Evolutionary conservation across 2,329 filamentous ascomycete species (phyloP).

Genomic region (Claviceps fusiformis): DNA sequence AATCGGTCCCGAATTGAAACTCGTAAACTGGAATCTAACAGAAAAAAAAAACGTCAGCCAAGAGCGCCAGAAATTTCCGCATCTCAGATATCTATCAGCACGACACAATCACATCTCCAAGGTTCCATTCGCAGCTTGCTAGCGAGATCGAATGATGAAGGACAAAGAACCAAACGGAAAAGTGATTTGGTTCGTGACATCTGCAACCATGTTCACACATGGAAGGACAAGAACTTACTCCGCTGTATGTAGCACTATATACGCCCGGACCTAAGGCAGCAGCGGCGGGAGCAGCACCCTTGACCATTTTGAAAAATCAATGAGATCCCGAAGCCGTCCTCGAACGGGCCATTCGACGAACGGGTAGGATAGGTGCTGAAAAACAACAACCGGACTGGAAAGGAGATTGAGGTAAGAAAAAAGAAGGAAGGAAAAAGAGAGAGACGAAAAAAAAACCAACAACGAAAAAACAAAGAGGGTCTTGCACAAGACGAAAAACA

Average conservation of each 20-base stretch:
- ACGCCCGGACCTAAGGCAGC: conserved; percentile 32
- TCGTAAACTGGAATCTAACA: conserved; percentile 85
- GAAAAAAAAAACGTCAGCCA: not conserved
- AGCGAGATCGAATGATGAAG: not conserved
- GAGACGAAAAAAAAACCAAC: not conserved
- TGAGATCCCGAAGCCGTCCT: conserved; percentile 1
- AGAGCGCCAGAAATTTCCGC: too few species aligned
- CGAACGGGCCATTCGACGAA: not conserved
- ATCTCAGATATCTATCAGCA: not conserved
- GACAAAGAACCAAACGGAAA: not conserved
- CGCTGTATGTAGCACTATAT: conserved; percentile 57
- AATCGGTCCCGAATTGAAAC: conserved; percentile 68
- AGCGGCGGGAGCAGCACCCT: conserved; percentile 20
- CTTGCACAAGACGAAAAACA: not conserved
- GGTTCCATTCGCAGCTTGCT: not conserved
- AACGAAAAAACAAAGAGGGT: too few species aligned
- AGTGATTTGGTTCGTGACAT: not conserved
- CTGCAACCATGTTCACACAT: not conserved
- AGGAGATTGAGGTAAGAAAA: too few species aligned
- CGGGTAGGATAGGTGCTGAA: not conserved
- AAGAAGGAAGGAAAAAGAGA: not conserved
- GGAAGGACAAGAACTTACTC: conserved; percentile 31
- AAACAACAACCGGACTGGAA: not conserved
- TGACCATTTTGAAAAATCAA: conserved; percentile 31
- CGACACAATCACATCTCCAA: not conserved